These are phyloP conservation scores for Annona squamosa DNA, from an alignment of 164 flowering plant genomes.

Conservation along the genomic window DNA sequence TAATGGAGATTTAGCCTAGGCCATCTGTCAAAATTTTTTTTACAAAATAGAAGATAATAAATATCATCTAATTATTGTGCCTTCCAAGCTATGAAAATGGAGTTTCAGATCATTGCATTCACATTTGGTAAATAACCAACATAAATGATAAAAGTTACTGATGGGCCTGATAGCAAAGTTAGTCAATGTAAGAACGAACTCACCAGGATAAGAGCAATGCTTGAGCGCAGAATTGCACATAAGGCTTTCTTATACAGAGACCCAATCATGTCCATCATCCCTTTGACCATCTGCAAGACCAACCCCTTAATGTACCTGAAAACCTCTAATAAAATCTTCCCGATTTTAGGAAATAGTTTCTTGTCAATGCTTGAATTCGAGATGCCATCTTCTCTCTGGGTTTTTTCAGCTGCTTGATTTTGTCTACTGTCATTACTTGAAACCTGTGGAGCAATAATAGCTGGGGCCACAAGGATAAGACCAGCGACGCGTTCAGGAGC, in stretches of 20 bases:
- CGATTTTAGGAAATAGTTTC: slow-evolving; percentile 31
- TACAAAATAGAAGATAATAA: not conserved
- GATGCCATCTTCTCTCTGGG: slow-evolving; percentile 18
- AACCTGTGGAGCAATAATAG: slow-evolving; percentile 61
- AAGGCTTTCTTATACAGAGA: slow-evolving; percentile 50
- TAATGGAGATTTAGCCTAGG: not conserved
- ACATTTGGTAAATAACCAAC: too few relatives aligned
- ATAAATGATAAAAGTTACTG: too few relatives aligned
- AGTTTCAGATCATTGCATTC: not conserved
- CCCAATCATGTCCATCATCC: slow-evolving; percentile 37
- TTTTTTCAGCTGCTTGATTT: slow-evolving; percentile 15
- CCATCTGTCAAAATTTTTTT: not conserved
- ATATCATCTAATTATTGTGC: not conserved
- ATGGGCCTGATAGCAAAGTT: not conserved
- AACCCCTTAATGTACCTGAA: slow-evolving; percentile 25
- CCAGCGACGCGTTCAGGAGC: slow-evolving; percentile 95
- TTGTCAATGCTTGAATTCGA: slow-evolving; percentile 13
- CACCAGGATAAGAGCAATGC: slow-evolving; percentile 64
- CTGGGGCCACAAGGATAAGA: slow-evolving; percentile 88
- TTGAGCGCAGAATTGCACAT: slow-evolving; percentile 52
- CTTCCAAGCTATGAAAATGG: not conserved
- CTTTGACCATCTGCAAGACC: slow-evolving; percentile 30
- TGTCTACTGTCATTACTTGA: slow-evolving; percentile 16
- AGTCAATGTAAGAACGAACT: not conserved
- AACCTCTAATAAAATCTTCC: slow-evolving; percentile 27